Percentiles rank a stretch among this genome's conserved stretches.
Evolutionary conservation across 2,329 filamentous ascomycete species (phyloP).

Genomic region (Neurospora crassa): DNA sequence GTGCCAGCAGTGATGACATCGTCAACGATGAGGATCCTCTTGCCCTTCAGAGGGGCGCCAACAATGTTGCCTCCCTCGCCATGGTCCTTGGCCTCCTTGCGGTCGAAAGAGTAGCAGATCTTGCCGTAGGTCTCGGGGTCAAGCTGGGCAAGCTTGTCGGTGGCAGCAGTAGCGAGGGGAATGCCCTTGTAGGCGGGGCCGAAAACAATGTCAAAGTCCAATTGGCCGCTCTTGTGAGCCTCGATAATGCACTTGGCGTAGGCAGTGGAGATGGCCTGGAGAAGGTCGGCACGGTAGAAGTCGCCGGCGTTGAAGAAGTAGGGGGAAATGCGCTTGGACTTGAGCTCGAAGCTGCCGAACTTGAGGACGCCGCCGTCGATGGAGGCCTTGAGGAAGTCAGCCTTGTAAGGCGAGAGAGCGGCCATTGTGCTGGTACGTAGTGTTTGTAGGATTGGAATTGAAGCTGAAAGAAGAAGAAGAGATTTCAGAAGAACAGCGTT

Average conservation of each 20-base stretch:
- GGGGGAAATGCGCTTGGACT: slow-evolving; percentile 82
- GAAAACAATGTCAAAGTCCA: slow-evolving; percentile 77
- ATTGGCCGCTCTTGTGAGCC: slow-evolving; percentile 29
- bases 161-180: slow-evolving; percentile 70
- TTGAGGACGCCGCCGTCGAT: slow-evolving; percentile 62
- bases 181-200: slow-evolving; percentile 97
- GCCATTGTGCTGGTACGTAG: slow-evolving; percentile 25
- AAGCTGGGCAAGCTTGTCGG: slow-evolving; percentile 64
- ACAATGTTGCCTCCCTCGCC: slow-evolving; percentile 93
- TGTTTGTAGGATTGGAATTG: not conserved
- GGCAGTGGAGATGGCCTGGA: slow-evolving; percentile 68
- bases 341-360: slow-evolving; percentile 80
- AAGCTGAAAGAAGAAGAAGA: not conserved
- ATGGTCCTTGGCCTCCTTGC: slow-evolving; percentile 94
- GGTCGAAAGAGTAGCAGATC: slow-evolving; percentile 81
- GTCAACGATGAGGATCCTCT: slow-evolving; percentile 83
- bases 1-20: slow-evolving; percentile 96
- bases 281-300: slow-evolving; percentile 73
- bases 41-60: slow-evolving; percentile 73
- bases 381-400: slow-evolving; percentile 60
- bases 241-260: slow-evolving; percentile 61
- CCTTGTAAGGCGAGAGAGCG: slow-evolving; percentile 54
- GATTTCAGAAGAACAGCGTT: not conserved
- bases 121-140: slow-evolving; percentile 56
- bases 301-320: slow-evolving; percentile 98